phyloP scores from a whole-genome alignment of 2,329 filamentous ascomycete genomes.

The Colletotrichum liaoningense region DNA sequence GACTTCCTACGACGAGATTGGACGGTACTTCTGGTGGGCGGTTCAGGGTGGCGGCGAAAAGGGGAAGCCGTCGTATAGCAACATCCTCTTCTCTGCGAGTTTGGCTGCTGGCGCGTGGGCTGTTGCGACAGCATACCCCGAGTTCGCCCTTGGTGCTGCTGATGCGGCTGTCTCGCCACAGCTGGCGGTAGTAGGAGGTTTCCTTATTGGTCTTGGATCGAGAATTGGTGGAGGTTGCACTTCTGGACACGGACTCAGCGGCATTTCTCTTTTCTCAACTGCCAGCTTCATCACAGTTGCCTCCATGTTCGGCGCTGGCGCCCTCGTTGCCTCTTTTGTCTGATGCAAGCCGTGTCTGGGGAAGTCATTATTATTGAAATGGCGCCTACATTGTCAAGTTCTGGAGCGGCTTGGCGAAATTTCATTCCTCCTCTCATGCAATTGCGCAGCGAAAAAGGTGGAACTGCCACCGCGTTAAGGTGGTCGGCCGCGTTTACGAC shows the following conservation, averaged over 20 bases:
- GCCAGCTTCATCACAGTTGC: constrained; percentile 72
- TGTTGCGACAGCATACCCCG: constrained; percentile 47
- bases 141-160: constrained; percentile 40
- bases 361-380: too few relatives aligned
- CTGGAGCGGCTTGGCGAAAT: too few relatives aligned
- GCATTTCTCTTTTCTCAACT: constrained; percentile 70
- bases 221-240: constrained; percentile 75
- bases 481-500: too few relatives aligned
- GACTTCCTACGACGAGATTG: constrained; percentile 70
- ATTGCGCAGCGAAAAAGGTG: too few relatives aligned
- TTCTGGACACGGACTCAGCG: constrained; percentile 76
- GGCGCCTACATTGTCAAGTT: too few relatives aligned
- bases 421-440: too few relatives aligned
- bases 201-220: constrained; percentile 68
- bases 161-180: constrained; percentile 47
- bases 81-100: constrained; percentile 64
- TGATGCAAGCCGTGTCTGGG: constrained; percentile 20
- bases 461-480: too few relatives aligned
- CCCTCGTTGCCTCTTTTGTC: constrained; percentile 39
- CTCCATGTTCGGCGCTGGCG: constrained; percentile 66
- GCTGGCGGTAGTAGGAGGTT: constrained; percentile 64
- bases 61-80: constrained; percentile 50
- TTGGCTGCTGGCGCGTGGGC: constrained; percentile 59
- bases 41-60: constrained; percentile 42
- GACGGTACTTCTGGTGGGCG: constrained; percentile 63